Evolutionary conservation across 495 filamentous ascomycete genomes (phyloP).

Genomic region (Penicillium coprophilum): DNA sequence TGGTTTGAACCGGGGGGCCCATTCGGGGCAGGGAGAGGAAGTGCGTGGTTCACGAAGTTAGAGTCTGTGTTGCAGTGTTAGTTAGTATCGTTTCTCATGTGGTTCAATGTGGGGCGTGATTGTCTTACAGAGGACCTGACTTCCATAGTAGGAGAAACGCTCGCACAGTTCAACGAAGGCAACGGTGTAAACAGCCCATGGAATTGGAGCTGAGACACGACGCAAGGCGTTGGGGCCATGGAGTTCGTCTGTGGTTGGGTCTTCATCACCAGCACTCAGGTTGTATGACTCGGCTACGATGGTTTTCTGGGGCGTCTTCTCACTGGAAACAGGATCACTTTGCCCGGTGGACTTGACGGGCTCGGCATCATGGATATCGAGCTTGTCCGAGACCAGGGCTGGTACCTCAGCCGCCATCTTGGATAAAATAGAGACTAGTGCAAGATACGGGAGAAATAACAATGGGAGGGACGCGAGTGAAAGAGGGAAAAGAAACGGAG

Average conservation of each 20-base stretch:
- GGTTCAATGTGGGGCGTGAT: background rate
- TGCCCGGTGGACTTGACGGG: background rate
- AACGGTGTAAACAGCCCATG: background rate
- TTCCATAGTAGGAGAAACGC: background rate
- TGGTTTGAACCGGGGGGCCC: background rate
- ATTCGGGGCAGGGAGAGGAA: background rate
- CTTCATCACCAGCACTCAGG: background rate
- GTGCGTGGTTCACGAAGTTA: background rate
- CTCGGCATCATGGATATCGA: background rate
- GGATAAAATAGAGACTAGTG: background rate
- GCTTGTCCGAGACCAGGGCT: background rate
- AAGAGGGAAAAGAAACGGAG: background rate
- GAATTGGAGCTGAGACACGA: background rate
- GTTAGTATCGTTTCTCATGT: background rate
- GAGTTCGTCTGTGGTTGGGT: background rate
- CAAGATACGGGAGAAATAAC: background rate
- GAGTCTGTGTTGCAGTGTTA: background rate
- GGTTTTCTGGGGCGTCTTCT: background rate
- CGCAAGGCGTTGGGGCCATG: background rate
- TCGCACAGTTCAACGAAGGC: background rate
- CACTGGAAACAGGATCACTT: background rate
- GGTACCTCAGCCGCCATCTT: background rate
- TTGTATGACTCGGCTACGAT: background rate
- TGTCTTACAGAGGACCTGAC: background rate
- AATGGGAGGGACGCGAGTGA: background rate